A percentile compares a stretch with the other conserved stretches of the same genome.
phyloP scores from a whole-genome alignment of 2,329 filamentous ascomycete species.

The Botrytis fragariae region DNA sequence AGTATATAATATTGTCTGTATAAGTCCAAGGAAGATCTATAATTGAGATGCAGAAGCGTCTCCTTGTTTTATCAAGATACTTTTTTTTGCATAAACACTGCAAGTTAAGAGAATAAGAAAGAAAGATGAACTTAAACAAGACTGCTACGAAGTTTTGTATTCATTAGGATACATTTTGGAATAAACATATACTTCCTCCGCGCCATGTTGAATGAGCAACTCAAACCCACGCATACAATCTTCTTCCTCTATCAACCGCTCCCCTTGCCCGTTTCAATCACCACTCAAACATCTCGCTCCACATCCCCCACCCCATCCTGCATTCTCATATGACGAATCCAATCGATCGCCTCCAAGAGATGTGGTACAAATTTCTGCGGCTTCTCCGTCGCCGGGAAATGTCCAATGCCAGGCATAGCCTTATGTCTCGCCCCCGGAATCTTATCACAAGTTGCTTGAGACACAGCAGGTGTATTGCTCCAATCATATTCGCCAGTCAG shows the following conservation, averaged over 20 bases:
- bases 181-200: neutral
- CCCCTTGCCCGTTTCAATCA: no score
- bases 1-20: no score
- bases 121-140: no score
- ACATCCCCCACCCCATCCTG: neutral
- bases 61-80: neutral
- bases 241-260: neutral
- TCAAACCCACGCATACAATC: neutral
- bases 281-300: neutral
- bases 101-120: no score
- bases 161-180: neutral
- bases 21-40: neutral
- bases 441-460: slow-evolving; percentile 19
- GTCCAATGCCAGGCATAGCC: neutral
- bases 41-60: neutral
- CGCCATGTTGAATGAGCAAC: neutral
- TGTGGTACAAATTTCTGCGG: neutral
- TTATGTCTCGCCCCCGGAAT: neutral
- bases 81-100: neutral
- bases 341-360: slow-evolving; percentile 3
- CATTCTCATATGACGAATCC: neutral
- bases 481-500: slow-evolving; percentile 42
- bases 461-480: slow-evolving; percentile 24
- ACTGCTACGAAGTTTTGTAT: no score
- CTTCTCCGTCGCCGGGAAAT: slow-evolving; percentile 12